Conservation (phyloP, 768 basidiomycete genomes). For the Suillus variegatus region DNA sequence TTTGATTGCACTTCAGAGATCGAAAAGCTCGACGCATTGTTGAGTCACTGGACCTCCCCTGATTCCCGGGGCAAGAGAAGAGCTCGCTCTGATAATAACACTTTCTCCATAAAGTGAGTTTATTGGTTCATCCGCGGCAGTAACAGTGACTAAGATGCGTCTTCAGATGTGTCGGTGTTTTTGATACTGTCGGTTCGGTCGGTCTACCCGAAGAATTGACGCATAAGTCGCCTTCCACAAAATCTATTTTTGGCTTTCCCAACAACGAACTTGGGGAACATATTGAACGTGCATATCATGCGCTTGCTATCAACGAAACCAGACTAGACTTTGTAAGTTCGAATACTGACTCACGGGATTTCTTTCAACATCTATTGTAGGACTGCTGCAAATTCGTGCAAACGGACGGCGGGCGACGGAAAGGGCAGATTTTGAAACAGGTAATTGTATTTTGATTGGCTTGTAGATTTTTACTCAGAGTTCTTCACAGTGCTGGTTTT, state of each 20-base stretch:
- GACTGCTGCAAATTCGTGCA: constrained; percentile 66
- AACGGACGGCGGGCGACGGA: constrained; percentile 48
- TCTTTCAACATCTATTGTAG: constrained; percentile 33
- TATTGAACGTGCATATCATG: constrained; percentile 66
- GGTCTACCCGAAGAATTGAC: constrained; percentile 70
- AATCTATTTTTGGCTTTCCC: constrained; percentile 64
- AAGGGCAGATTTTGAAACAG: constrained; percentile 64
- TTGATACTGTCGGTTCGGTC: constrained; percentile 75
- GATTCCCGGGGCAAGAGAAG: constrained; percentile 55
- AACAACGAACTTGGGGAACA: constrained; percentile 62
- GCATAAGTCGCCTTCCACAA: constrained; percentile 42
- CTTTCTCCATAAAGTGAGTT: constrained; percentile 64
- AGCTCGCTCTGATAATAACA: constrained; percentile 44
- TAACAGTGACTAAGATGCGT: constrained; percentile 6
- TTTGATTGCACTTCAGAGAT: constrained; percentile 32
- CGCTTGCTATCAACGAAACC: constrained; percentile 67
- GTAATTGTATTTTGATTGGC: constrained; percentile 30
- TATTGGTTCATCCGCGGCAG: not conserved
- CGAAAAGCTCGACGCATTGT: constrained; percentile 39
- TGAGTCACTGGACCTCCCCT: constrained; percentile 56
- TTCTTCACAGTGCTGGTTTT: constrained; percentile 65
- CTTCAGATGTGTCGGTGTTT: constrained; percentile 67
- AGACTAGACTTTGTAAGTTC: constrained; percentile 65
- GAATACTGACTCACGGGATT: not conserved
- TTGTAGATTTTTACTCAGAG: not conserved